A percentile compares a stretch with the other conserved stretches of the same genome.
Conservation (phyloP, 495 filamentous ascomycete species). For the Podospora pseudocomata region DNA sequence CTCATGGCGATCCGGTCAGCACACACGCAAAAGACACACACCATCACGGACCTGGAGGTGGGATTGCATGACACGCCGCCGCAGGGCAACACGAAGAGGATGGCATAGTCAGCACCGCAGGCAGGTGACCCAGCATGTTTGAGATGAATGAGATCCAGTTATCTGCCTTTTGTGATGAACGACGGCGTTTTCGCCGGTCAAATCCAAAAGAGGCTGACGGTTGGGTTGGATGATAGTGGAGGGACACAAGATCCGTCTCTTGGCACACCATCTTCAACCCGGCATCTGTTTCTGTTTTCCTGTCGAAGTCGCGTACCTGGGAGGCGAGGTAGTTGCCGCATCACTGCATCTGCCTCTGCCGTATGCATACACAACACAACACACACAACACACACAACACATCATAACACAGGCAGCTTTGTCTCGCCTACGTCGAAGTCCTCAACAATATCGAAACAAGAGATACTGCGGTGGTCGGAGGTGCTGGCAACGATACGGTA, state of each 20-base stretch:
- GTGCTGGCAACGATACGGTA: neutral
- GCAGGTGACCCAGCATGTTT: neutral
- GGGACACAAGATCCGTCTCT: neutral
- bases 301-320: neutral
- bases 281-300: conserved; percentile 1
- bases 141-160: neutral
- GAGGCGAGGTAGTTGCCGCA: neutral
- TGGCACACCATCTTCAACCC: neutral
- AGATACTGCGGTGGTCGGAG: neutral
- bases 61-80: neutral
- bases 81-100: neutral
- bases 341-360: conserved; percentile 2
- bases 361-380: neutral
- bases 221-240: neutral
- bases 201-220: neutral
- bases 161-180: neutral
- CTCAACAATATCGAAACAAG: neutral
- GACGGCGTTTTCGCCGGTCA: neutral
- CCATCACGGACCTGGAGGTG: neutral
- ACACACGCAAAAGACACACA: neutral
- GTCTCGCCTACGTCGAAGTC: neutral
- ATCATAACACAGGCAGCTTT: neutral
- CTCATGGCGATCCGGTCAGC: neutral
- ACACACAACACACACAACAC: neutral
- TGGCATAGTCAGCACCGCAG: neutral